Evolutionary conservation across 1,284 basidiomycete genomes (phyloP), one percentile per base, ranked within the genome.

Genomic region (Trametes hirsuta): DNA sequence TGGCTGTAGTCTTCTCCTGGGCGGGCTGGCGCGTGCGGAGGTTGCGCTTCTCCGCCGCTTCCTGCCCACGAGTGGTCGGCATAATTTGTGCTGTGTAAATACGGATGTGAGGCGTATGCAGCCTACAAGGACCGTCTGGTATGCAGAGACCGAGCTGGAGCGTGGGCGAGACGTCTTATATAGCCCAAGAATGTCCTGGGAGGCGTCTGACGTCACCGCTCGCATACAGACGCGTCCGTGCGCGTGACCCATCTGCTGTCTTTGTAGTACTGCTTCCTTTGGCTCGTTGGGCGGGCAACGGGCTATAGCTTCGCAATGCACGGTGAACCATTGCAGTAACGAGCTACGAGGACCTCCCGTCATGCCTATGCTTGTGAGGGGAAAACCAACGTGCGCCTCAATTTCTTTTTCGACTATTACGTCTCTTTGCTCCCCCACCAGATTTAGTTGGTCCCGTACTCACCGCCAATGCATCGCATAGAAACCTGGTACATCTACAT

Each of bases 61-160:
- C 65, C 69, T 79, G 77, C 55, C 72, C 69, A 51, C 78, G 73
- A 34, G 79, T 80, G 21, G 63, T 68, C 1, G 68, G 68, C 70
- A 73, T 71, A 52, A 40, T 40, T 30, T 39, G 14, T 15, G n/a
- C n/a, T 51, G 14, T 24, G 30, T 4, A 53, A 15, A n/a, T 36
- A 25, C 41, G 47, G 15, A 14, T 39, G 24, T 10, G 18, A 15
- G n/a, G 12, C 22, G 15, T 34, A 25, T 39, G 40, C n/a, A 46
- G 30, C 22, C 6, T 18, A 18, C 18, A 18, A 18, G 18, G 18
- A 18, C 18, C 18, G 18, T 18, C 8, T 15, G 44, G 39, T 39
- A 45, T 34, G n/a, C 9, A 35, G 21, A 21, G 11, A 40, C 14
- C 39, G 24, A 47, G 30, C 6, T 21, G 18, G 47, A 36, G 42